These are phyloP conservation scores for Tuctoria greenei DNA, from an alignment of 176 grass and related monocot species.

Conservation along the genomic window DNA sequence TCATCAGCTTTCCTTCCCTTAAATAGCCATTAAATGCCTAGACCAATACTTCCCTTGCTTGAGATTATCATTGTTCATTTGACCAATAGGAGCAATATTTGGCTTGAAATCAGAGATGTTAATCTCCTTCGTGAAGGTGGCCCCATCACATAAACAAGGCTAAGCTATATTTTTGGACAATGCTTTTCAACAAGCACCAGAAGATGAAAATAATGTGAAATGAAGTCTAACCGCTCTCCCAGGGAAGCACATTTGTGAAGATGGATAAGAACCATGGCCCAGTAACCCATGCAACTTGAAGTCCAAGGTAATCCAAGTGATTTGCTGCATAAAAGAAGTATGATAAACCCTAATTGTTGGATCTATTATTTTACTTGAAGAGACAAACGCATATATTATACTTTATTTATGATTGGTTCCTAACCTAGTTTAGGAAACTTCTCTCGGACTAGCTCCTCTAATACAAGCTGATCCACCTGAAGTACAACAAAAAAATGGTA, in stretches of 20 bases:
- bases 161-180: slow-evolving; percentile 15
- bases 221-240: slow-evolving; percentile 94
- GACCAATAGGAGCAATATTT: neutral
- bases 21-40: neutral
- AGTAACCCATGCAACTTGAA: slow-evolving; percentile 96
- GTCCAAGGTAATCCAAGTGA: slow-evolving; percentile 91
- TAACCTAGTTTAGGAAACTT: slow-evolving; percentile 97
- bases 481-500: slow-evolving; percentile 40
- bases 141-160: slow-evolving; percentile 1
- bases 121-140: slow-evolving; percentile 7
- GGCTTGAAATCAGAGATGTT: slow-evolving; percentile 7
- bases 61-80: neutral
- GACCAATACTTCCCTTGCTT: slow-evolving; percentile 15
- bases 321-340: slow-evolving; percentile 69
- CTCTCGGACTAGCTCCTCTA: slow-evolving; percentile 92
- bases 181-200: slow-evolving; percentile 30
- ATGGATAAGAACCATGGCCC: slow-evolving; percentile 99
- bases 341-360: slow-evolving; percentile 24
- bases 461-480: slow-evolving; percentile 98
- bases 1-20: neutral
- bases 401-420: slow-evolving; percentile 32
- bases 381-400: slow-evolving; percentile 21
- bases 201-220: slow-evolving; percentile 35
- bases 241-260: slow-evolving; percentile 99
- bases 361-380: slow-evolving; percentile 23